Evolutionary conservation across 2,329 filamentous ascomycete genomes (phyloP).

Genomic region (Colletotrichum endophyticum): DNA sequence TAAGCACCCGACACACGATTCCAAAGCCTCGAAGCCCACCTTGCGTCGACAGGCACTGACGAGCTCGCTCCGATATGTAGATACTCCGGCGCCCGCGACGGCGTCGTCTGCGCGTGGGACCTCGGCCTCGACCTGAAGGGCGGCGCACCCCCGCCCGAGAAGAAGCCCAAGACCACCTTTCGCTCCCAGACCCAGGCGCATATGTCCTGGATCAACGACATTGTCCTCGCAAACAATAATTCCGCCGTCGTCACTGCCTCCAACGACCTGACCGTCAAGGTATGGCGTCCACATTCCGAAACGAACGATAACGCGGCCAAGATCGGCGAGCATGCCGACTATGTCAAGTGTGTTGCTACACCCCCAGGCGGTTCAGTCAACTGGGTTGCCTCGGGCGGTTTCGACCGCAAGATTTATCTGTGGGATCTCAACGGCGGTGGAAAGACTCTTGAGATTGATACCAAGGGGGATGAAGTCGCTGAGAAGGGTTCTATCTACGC

Average conservation of each 20-base stretch:
- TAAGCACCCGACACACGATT: slow-evolving; percentile 50
- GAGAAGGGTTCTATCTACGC: slow-evolving; percentile 97
- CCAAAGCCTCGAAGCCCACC: slow-evolving; percentile 10
- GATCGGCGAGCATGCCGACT: slow-evolving; percentile 93
- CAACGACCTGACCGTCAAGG: slow-evolving; percentile 91
- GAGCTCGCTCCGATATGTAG: slow-evolving; percentile 46
- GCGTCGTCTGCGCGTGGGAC: slow-evolving; percentile 96
- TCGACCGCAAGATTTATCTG: slow-evolving; percentile 89
- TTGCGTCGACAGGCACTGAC: background rate
- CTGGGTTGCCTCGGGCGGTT: slow-evolving; percentile 93
- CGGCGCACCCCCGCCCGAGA: slow-evolving; percentile 26
- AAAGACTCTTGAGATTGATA: slow-evolving; percentile 85
- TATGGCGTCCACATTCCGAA: slow-evolving; percentile 79
- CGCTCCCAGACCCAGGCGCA: slow-evolving; percentile 74
- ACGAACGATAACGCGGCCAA: slow-evolving; percentile 68
- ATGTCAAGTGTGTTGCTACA: slow-evolving; percentile 91
- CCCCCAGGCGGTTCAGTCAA: slow-evolving; percentile 66
- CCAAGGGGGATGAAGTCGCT: slow-evolving; percentile 78
- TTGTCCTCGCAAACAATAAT: slow-evolving; percentile 79
- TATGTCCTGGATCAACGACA: slow-evolving; percentile 96
- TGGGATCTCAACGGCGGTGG: slow-evolving; percentile 93
- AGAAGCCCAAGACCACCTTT: slow-evolving; percentile 54
- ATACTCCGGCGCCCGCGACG: slow-evolving; percentile 95
- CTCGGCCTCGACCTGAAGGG: slow-evolving; percentile 71
- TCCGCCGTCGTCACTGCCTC: slow-evolving; percentile 85